phyloP scores from a whole-genome alignment of 2,329 filamentous ascomycete species.

The Trichoderma koningii region DNA sequence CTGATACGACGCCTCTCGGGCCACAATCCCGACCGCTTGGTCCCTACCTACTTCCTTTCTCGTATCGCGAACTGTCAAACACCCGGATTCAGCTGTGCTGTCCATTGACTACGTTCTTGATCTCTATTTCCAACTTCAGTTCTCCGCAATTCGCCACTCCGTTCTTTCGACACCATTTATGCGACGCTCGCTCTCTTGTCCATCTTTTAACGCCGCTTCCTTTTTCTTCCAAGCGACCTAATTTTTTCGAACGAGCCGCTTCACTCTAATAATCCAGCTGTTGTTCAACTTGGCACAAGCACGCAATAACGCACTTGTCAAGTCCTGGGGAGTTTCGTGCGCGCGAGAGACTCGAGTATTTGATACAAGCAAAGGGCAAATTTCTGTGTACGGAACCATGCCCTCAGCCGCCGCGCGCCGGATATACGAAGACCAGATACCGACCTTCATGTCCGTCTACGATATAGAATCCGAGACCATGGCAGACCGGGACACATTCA shows the following conservation, averaged over 20 bases:
- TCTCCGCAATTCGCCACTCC: slow-evolving; percentile 27
- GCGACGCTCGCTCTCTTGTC: slow-evolving; percentile 18
- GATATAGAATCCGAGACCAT: slow-evolving; percentile 62
- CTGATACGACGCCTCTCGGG: slow-evolving; percentile 21
- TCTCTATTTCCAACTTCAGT: slow-evolving; percentile 19
- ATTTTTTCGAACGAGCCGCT: not conserved
- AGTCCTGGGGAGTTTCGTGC: not conserved
- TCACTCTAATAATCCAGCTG: slow-evolving; percentile 9
- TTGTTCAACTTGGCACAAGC: not conserved
- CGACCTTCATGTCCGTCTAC: slow-evolving; percentile 76
- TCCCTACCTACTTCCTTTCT: slow-evolving; percentile 22
- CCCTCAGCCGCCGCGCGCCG: slow-evolving; percentile 63
- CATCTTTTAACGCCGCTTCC: slow-evolving; percentile 28
- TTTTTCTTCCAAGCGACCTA: slow-evolving; percentile 19
- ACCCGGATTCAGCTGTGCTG: slow-evolving; percentile 57
- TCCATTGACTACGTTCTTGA: slow-evolving; percentile 39
- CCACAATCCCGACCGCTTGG: slow-evolving; percentile 29
- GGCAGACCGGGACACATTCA: slow-evolving; percentile 56
- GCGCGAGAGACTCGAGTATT: slow-evolving; percentile 4
- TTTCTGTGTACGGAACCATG: slow-evolving; percentile 48
- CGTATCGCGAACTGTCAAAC: slow-evolving; percentile 30
- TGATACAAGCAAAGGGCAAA: not conserved
- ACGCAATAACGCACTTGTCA: not conserved
- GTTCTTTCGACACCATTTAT: slow-evolving; percentile 31
- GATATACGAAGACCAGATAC: slow-evolving; percentile 70